Evolutionary conservation across 257 asterid genomes (phyloP), one percentile per base, ranked within the genome.

Genomic region (Primulina eburnea): DNA sequence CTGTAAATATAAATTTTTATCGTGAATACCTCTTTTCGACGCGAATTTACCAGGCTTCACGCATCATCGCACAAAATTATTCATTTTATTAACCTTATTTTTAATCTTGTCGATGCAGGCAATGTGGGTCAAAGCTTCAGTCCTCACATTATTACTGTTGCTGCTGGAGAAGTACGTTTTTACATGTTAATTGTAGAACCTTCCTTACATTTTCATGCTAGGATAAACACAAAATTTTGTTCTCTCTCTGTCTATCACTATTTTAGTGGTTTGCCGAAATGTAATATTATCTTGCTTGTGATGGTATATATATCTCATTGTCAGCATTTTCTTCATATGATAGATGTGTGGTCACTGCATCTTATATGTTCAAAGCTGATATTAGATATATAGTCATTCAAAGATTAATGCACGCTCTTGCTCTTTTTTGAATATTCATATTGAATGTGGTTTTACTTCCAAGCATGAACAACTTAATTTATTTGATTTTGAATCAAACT

Each of bases 121-220:
- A 80, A 64, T 55, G 68, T 76, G 68, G 89, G 87, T 24, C 84
- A 86, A 76, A 74, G 80, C 63, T 83, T 86, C 76, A 76, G 77
- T 16, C 87, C 87, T 53, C 85, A 86, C 60, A 75, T 86, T 65
- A 78, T 86, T 59, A 67, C 68, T n/a, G 89, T 83, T 68, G 74
- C 82, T 69, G 76, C 87, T 50, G 91, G 91, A 74, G 91, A 86
- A 57, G 91, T 86, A 86, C 75, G 86, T 16, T 68, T 33, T 18
- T 60, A 50, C 50, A 26, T 63, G 12, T 8, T 26, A 18, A n/a
- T 32, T 58, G 47, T 63, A 29, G 16, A 47, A 8, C 60, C 26
- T 62, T 56, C 28, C 52, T 35, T 26, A 24, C 32, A 50, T 17
- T 38, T 34, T 30, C n/a, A 40, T 17, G 16, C 72, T 50, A 16